phyloP scores from a whole-genome alignment of 306 rosid genomes.

The Ormosia emarginata region DNA sequence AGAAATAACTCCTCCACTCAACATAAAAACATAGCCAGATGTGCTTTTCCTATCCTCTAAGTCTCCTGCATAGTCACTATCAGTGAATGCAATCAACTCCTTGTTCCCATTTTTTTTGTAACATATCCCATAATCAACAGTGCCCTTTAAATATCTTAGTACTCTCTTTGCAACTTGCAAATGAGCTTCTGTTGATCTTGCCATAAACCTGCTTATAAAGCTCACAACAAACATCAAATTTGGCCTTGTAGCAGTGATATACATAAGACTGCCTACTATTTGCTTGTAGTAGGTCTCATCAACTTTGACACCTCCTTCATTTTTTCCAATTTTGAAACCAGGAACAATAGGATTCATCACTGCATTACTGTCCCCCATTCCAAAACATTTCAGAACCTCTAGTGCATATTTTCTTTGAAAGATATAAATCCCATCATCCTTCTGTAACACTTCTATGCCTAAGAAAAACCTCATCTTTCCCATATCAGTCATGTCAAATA shows the following conservation, averaged over 20 bases:
- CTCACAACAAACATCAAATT: not conserved
- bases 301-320: not conserved
- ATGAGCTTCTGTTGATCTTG: not conserved
- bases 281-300: not conserved
- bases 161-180: not conserved
- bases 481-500: no score
- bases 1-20: no score
- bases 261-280: no score
- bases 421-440: not conserved
- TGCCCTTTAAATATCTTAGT: no score
- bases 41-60: no score
- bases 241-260: no score
- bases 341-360: not conserved
- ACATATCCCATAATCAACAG: not conserved
- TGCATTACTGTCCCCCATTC: not conserved
- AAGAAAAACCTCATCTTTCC: not conserved
- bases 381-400: not conserved
- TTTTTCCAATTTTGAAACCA: not conserved
- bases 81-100: not conserved
- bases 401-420: slow-evolving; percentile 8
- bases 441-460: not conserved
- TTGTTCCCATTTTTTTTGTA: not conserved
- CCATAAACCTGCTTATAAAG: not conserved
- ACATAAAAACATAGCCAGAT: no score
- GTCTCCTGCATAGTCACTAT: not conserved